phyloP scores from a whole-genome alignment of 345 rosid genomes.

The Pugionium cornutum region DNA sequence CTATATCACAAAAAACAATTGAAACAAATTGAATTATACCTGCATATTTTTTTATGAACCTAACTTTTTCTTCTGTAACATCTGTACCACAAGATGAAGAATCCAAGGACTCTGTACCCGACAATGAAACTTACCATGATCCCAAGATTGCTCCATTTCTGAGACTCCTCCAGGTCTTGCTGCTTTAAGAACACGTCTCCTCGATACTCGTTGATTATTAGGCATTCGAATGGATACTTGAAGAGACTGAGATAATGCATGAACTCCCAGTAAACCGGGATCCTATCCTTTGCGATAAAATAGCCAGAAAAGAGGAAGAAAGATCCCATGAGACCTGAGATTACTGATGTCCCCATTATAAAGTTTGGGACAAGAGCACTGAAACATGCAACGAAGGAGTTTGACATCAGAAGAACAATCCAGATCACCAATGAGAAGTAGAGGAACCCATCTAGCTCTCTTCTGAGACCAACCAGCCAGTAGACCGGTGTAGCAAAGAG shows the following conservation, averaged over 20 bases:
- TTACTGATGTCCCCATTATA: conserved; percentile 90
- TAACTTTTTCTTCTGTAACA: conserved; percentile 60
- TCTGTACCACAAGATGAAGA: conserved; percentile 70
- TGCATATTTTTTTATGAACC: conserved; percentile 14
- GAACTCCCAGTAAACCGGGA: conserved; percentile 79
- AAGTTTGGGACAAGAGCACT: conserved; percentile 93
- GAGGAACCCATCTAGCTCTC: conserved; percentile 54
- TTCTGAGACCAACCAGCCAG: conserved; percentile 81
- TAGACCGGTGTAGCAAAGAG: conserved; percentile 81
- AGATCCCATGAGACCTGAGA: conserved; percentile 87
- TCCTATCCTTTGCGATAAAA: conserved; percentile 64
- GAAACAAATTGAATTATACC: conserved; percentile 28
- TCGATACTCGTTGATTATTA: conserved; percentile 66
- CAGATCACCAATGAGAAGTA: conserved; percentile 77
- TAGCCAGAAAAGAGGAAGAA: conserved; percentile 92
- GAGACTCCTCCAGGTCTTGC: conserved; percentile 58
- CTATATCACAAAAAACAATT: conserved; percentile 32
- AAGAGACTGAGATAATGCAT: conserved; percentile 86
- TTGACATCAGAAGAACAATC: conserved; percentile 68
- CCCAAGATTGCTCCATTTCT: conserved; percentile 76
- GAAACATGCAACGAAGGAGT: conserved; percentile 87
- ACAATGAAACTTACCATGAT: conserved; percentile 72
- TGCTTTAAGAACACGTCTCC: conserved; percentile 55
- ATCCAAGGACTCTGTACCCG: conserved; percentile 74
- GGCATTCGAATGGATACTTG: conserved; percentile 64